Evolutionary conservation across 139 green algal species (phyloP), one percentile per base, ranked within the genome.

Genomic region (Coelastrella sp.): DNA sequence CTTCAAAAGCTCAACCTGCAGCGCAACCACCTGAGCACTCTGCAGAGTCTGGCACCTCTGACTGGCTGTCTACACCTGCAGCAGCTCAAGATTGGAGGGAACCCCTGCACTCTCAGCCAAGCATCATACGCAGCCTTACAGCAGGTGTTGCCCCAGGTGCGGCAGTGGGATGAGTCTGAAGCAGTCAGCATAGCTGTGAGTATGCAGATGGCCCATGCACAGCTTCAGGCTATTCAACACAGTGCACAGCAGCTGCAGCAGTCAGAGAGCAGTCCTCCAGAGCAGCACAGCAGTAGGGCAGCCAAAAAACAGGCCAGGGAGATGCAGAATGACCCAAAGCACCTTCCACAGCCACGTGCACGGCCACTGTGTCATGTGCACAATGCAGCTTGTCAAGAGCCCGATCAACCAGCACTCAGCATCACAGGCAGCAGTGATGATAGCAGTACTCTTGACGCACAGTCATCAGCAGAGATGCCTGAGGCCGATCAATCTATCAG

Each of bases 1-100:
- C 83, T 97, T 57, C 59, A 90, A 4, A 65, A 78, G 17, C 91
- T 97, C 17, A 94, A 96, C 78, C n/a, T 97, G 20, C 87, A 93
- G 70, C 87, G 95, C 87, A 97, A 97, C 80, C 74, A 89, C 12
- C 86, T 97, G 7, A 35, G 49, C n/a, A 91, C 61, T 60, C 89
- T 97, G 82, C 89, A 94, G n/a, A 82, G 92, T 0, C 92, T 97
- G 10, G 91, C 93, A 7, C 91, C 93, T n/a, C 88, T 97, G n/a
- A 93, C 92, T 4, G 91, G 92, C 1, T 94, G 93, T 82, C 66
- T 92, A 8, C 85, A 78, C 6, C 91, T 97, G 74, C 74, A 86
- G 6, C 89, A 95, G 74, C 92, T 97, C 61, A 84, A 81, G 7
- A 27, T 96, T 5, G 87, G 87, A n/a, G 94, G 95, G 80, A 97